Evolutionary conservation across 2,329 filamentous ascomycete genomes (phyloP).

Genomic region (Magnaporthiopsis incrustans): DNA sequence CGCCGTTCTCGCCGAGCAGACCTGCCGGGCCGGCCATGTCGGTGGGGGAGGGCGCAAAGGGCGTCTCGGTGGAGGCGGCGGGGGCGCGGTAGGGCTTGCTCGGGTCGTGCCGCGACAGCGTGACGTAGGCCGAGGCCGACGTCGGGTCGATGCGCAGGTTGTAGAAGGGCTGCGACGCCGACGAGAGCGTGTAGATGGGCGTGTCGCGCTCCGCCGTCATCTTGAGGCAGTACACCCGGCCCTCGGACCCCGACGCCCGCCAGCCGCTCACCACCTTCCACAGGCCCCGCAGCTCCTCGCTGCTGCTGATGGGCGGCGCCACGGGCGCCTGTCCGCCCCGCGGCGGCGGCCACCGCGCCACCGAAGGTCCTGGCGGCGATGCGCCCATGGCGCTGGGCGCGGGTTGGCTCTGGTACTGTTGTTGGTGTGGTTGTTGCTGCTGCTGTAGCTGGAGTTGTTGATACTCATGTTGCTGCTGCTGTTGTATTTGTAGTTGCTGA

Average conservation of each 20-base stretch:
- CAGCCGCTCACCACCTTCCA: slow-evolving; percentile 67
- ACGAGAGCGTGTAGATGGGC: slow-evolving; percentile 59
- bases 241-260: slow-evolving; percentile 52
- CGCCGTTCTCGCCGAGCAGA: slow-evolving; percentile 15
- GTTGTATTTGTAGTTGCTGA: slow-evolving; percentile 1
- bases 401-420: slow-evolving; percentile 1
- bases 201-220: slow-evolving; percentile 49
- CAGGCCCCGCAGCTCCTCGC: slow-evolving; percentile 53
- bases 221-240: slow-evolving; percentile 50
- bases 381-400: slow-evolving; percentile 1
- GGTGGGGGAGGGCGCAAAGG: slow-evolving; percentile 8
- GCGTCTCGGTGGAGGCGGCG: slow-evolving; percentile 22
- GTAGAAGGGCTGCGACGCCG: slow-evolving; percentile 56
- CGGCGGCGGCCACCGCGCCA: slow-evolving; percentile 12
- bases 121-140: slow-evolving; percentile 53
- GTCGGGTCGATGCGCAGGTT: slow-evolving; percentile 56
- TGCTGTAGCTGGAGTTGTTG: slow-evolving; percentile 1
- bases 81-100: slow-evolving; percentile 45
- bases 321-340: slow-evolving; percentile 33
- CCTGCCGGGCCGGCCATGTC: slow-evolving; percentile 3
- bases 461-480: slow-evolving; percentile 3
- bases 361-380: background rate
- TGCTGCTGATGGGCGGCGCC: slow-evolving; percentile 44
- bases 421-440: background rate
- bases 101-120: slow-evolving; percentile 52